phyloP scores from a whole-genome alignment of 1,284 basidiomycete genomes.

The Ustilago sp. region DNA sequence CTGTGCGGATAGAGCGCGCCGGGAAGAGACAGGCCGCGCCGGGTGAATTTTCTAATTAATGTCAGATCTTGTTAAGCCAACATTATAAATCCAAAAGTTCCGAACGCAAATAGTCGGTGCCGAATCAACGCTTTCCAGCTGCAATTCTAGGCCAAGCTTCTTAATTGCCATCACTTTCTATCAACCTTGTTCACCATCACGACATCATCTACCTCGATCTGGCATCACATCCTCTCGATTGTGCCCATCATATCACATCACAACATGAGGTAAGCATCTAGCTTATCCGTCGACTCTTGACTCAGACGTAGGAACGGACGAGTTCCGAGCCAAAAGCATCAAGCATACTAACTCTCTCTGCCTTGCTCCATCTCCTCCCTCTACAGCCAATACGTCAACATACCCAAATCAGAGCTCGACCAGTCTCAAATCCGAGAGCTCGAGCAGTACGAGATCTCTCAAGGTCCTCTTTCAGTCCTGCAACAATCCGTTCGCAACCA shows the following conservation, averaged over 20 bases:
- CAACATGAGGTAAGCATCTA: not conserved
- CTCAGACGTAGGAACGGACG: no score
- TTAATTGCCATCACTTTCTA: not conserved
- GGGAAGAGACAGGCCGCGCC: slow-evolving; percentile 1
- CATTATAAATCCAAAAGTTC: no score
- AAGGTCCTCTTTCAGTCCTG: slow-evolving; percentile 92
- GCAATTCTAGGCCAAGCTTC: not conserved
- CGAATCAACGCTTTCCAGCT: not conserved
- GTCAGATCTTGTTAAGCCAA: not conserved
- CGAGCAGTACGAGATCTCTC: slow-evolving; percentile 73
- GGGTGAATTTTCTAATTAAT: not conserved
- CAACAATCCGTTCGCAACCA: slow-evolving; percentile 98
- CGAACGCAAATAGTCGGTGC: not conserved
- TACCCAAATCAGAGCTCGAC: slow-evolving; percentile 96
- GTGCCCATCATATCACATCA: not conserved
- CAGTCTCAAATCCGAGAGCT: slow-evolving; percentile 94
- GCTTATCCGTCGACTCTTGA: not conserved
- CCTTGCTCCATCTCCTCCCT: not conserved
- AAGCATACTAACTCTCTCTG: not conserved
- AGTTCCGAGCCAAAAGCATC: not conserved
- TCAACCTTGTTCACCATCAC: not conserved
- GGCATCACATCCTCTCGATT: not conserved
- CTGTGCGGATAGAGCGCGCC: not conserved
- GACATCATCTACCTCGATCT: not conserved
- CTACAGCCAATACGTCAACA: slow-evolving; percentile 91